These are phyloP conservation scores for Coccinonectria pachysandricola DNA, from an alignment of 2,329 filamentous ascomycete species.

Conservation along the genomic window DNA sequence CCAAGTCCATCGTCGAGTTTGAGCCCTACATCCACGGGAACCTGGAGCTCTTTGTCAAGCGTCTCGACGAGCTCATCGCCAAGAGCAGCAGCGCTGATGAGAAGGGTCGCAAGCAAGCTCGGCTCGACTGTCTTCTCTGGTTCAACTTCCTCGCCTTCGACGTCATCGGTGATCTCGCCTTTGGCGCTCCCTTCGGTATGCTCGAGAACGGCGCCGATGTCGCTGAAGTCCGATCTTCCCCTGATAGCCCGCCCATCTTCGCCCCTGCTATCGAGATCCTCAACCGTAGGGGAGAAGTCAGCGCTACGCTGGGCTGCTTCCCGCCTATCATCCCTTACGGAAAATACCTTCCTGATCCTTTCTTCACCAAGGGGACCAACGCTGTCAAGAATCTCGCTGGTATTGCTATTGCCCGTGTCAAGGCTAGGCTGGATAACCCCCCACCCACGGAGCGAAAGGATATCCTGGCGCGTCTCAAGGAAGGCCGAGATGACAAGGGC, in stretches of 20 bases:
- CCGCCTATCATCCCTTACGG: conserved; percentile 71
- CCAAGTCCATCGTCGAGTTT: conserved; percentile 72
- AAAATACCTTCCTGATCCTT: conserved; percentile 68
- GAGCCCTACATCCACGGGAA: conserved; percentile 83
- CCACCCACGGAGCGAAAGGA: conserved; percentile 57
- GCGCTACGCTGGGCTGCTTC: conserved; percentile 64
- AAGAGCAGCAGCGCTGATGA: no score
- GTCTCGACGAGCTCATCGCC: conserved; percentile 56
- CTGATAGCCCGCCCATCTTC: conserved; percentile 52
- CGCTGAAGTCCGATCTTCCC: conserved; percentile 58
- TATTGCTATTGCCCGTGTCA: conserved; percentile 77
- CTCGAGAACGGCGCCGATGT: conserved; percentile 64
- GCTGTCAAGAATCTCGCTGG: conserved; percentile 75
- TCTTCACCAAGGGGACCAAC: conserved; percentile 64
- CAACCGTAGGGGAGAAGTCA: conserved; percentile 81
- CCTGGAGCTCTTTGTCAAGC: conserved; percentile 59
- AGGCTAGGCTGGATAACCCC: conserved; percentile 60
- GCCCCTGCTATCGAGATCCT: conserved; percentile 78
- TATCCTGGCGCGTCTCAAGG: conserved; percentile 72
- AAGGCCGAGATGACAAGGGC: conserved; percentile 73
- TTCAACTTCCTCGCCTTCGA: conserved; percentile 48
- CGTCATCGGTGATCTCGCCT: conserved; percentile 38
- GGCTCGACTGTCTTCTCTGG: conserved; percentile 68
- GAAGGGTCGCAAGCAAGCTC: conserved; percentile 41
- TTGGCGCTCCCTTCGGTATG: conserved; percentile 53